Conservation (phyloP, 331 rosid species). For the Arachis monticola region DNA sequence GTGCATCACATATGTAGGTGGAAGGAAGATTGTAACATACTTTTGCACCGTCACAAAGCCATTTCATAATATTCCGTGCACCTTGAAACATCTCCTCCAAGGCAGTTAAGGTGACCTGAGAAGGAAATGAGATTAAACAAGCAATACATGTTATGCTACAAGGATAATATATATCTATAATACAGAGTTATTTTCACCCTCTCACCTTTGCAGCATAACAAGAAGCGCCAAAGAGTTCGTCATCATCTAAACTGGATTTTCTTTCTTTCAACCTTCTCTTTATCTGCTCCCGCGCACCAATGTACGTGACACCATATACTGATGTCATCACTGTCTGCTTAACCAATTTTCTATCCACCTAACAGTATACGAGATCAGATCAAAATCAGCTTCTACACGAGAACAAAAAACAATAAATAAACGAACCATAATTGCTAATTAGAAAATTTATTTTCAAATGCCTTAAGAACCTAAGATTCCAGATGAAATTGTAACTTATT, state of each 20-base stretch:
- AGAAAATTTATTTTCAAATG: slow-evolving; percentile 21
- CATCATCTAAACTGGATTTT: slow-evolving; percentile 60
- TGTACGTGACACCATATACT: slow-evolving; percentile 94
- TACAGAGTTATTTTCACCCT: slow-evolving; percentile 15
- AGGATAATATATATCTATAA: slow-evolving; percentile 16
- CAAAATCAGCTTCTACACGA: slow-evolving; percentile 38
- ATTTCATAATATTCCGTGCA: slow-evolving; percentile 85
- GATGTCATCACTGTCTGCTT: slow-evolving; percentile 99
- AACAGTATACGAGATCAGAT: slow-evolving; percentile 43
- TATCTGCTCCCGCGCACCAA: slow-evolving; percentile 97
- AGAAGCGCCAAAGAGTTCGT: slow-evolving; percentile 69
- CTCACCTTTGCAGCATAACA: slow-evolving; percentile 94
- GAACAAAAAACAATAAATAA: slow-evolving; percentile 6
- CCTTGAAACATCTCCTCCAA: slow-evolving; percentile 97
- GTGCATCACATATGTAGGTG: neutral
- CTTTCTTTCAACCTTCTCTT: slow-evolving; percentile 90
- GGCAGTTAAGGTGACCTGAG: slow-evolving; percentile 86
- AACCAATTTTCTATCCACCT: slow-evolving; percentile 98
- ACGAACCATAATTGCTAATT: neutral
- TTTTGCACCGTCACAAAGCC: slow-evolving; percentile 98
- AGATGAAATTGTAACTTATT: neutral
- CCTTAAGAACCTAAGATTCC: slow-evolving; percentile 10
- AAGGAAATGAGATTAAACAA: slow-evolving; percentile 35
- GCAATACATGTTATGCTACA: slow-evolving; percentile 10
- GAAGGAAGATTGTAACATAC: slow-evolving; percentile 53